A percentile compares a stretch with the other conserved stretches of the same genome.
Conservation (phyloP, 1,284 basidiomycete species). For the Leccinum subspadiceum region DNA sequence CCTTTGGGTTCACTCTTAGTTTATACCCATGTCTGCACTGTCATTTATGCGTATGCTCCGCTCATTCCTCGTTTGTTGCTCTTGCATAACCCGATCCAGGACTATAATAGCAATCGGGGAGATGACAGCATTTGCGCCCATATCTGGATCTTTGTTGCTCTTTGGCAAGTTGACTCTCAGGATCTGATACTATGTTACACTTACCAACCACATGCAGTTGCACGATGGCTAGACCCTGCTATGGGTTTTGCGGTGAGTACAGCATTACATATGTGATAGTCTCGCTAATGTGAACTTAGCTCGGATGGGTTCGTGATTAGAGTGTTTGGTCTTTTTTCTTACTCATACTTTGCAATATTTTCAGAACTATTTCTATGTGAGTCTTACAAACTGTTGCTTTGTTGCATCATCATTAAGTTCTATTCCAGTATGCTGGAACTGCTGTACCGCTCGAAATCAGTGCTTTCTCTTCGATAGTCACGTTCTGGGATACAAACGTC, state of each 20-base stretch:
- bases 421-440: constrained; percentile 38
- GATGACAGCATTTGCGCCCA: constrained; percentile 70
- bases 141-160: constrained; percentile 74
- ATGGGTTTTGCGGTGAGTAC: constrained; percentile 58
- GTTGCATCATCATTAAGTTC: neutral
- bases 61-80: neutral
- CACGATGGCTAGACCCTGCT: constrained; percentile 75
- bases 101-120: constrained; percentile 66
- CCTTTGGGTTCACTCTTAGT: constrained; percentile 62
- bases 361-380: constrained; percentile 28
- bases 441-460: constrained; percentile 74
- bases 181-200: neutral
- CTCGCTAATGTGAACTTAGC: constrained; percentile 14
- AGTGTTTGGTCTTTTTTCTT: neutral
- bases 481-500: constrained; percentile 74
- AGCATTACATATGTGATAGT: constrained; percentile 16
- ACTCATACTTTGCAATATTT: constrained; percentile 7
- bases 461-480: constrained; percentile 70
- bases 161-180: constrained; percentile 40
- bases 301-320: constrained; percentile 49
- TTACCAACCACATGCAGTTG: constrained; percentile 36
- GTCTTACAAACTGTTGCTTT: neutral
- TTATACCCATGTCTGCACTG: constrained; percentile 58
- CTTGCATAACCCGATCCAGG: constrained; percentile 29
- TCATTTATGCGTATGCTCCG: constrained; percentile 55